Evolutionary conservation across 306 rosid genomes (phyloP), one percentile per base, ranked within the genome.

Genomic region (Trichosanthes cucumerina): DNA sequence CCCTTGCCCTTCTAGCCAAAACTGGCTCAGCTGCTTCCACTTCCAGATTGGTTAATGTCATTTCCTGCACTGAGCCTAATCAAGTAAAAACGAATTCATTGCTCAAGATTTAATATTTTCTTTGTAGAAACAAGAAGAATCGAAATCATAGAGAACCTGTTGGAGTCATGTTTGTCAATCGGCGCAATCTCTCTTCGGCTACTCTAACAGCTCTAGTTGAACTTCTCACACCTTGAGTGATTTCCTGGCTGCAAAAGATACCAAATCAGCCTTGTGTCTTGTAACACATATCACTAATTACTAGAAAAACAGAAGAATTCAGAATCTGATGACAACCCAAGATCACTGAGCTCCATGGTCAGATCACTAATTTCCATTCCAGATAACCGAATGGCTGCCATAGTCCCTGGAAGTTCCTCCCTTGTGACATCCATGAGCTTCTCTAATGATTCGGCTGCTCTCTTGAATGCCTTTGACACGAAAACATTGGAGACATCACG

Each of bases 361-460:
- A 92, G 81, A 85, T 96, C 99, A 78, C 91, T 88, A 72, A 92
- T 91, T 90, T 96, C 98, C 97, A 92, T 92, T 81, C 97, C 97
- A 76, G 99, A 95, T 86, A 95, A 82, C 9, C 96, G 89, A 83
- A 95, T 84, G 53, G 97, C 90, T 19, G 96, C 91, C 97, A 92
- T 91, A 46, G 99, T 95, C 68, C 83, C 92, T 0, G 99, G 99
- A 79, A 95, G 90, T 81, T 95, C 99, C 83, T 91, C 97, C 86
- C 96, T 86, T 24, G 96, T 81, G 4, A 88, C 84, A 86, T 92
- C 97, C 97, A 92, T 89, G 66, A 92, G 92, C 83, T 90, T 95
- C 86, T 91, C 97, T 65, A 92, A 81, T 38, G 99, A 95, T 78
- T 91, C 96, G 6, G 97, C 96, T 14, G 93, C 97, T 84, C 83